phyloP scores from a whole-genome alignment of 352 stramenopile genomes.

The Saprolegnia diclina region DNA sequence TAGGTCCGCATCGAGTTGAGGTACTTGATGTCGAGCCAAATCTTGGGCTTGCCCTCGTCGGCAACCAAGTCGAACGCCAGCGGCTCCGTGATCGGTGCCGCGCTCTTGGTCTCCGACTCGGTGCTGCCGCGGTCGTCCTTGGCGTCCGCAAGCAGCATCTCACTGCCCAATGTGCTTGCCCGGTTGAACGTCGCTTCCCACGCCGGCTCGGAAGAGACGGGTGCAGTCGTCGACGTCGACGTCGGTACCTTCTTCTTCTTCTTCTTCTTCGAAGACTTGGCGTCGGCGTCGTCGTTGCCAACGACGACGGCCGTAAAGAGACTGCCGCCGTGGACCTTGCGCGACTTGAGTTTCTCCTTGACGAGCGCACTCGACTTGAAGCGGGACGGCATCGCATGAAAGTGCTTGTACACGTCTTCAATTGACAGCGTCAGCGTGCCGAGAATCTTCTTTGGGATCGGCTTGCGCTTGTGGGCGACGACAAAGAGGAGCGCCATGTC shows the following conservation, averaged over 20 bases:
- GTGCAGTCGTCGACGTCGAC: conserved; percentile 52
- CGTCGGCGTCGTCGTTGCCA: conserved; percentile 34
- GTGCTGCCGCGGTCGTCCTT: not conserved
- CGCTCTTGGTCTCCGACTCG: conserved; percentile 30
- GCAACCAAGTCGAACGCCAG: conserved; percentile 42
- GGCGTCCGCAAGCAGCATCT: not conserved
- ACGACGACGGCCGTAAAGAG: conserved; percentile 69
- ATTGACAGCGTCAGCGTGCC: conserved; percentile 68
- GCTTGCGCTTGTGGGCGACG: conserved; percentile 81
- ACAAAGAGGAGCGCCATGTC: conserved; percentile 77
- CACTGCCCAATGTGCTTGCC: not conserved
- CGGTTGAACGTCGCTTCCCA: conserved; percentile 16
- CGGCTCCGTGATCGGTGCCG: conserved; percentile 46
- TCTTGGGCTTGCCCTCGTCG: conserved; percentile 48
- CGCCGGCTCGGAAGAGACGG: conserved; percentile 29
- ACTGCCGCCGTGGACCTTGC: conserved; percentile 70
- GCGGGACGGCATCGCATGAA: conserved; percentile 64
- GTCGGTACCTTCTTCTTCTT: conserved; percentile 40
- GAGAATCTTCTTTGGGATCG: conserved; percentile 71
- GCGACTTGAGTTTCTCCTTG: conserved; percentile 69
- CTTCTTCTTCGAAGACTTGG: conserved; percentile 29
- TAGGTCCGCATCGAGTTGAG: conserved; percentile 75
- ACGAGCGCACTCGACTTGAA: conserved; percentile 58
- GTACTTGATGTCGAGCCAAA: conserved; percentile 78
- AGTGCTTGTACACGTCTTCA: conserved; percentile 83